Evolutionary conservation across 352 stramenopile species (phyloP), one percentile per base, ranked within the genome.

Genomic region (Halophytophthora polymorphica): DNA sequence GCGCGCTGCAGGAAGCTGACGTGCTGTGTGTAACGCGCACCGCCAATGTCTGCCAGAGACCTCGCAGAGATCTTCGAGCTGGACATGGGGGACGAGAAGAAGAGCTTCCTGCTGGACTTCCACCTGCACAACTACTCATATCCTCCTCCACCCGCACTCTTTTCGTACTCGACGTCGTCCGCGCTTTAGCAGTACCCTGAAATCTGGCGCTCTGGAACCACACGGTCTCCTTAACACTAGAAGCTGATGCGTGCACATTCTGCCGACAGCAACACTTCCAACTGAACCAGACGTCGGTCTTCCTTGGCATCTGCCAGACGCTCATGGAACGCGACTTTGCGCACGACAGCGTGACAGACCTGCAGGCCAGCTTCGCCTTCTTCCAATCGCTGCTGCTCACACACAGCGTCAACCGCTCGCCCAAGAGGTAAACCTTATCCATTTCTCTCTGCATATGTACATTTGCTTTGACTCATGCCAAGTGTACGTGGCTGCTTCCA

Each of bases 61-160:
- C 39, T 90, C 33, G 66, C 69, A 10, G 37, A 58, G 23, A 85
- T 89, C 44, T 77, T 89, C 56, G 72, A 56, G 0, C 53, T 86
- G 17, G 59, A 87, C 36, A 25, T 40, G 0, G 38, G 43, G 5
- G 64, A 83, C 43, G 47, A 71, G 34, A 74, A 60, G 50, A 54
- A 83, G 37, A 60, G 36, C 34, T 73, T 86, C 34, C 51, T 86
- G 34, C 50, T 86, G 5, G 64, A 80, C 48, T 66, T 82, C 31
- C 69, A 83, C 52, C 46, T 86, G 22, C 61, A 82, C 66, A 83
- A 78, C 49, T 88, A 83, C 61, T 86, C 74, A 80, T 83, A 86
- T 86, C 72, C 65, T 70, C 35, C 22, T 19, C 3, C 29, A 36
- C 18, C 10, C 33, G 15, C 49, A 31, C 21, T n/a, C 13, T 39